These are phyloP conservation scores for Fraxinus dipetala DNA, from an alignment of 305 asterid species.

Conservation along the genomic window DNA sequence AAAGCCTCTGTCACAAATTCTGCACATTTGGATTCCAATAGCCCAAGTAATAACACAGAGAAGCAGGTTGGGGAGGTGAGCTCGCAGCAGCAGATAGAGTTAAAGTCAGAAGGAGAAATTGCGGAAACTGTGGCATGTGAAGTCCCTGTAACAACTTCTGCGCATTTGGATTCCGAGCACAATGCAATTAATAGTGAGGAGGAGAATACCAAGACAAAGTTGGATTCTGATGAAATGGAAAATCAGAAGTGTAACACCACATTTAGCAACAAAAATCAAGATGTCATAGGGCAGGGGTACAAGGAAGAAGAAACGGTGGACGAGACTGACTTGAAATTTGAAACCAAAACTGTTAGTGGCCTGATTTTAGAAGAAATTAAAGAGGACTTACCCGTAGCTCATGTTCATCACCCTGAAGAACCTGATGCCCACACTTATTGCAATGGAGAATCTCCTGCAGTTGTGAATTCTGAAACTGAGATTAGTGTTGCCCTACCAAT, in stretches of 20 bases:
- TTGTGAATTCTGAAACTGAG: conserved; percentile 23
- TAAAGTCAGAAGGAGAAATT: conserved; percentile 4
- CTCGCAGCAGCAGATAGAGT: conserved; percentile 23
- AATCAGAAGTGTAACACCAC: conserved; percentile 22
- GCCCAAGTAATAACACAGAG: background rate
- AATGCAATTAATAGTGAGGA: conserved; percentile 21
- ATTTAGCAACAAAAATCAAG: conserved; percentile 20
- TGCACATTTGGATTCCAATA: background rate
- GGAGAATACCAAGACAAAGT: conserved; percentile 23
- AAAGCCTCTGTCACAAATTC: background rate
- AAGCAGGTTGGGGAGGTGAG: conserved; percentile 21
- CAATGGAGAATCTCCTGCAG: conserved; percentile 26
- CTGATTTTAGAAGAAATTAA: conserved; percentile 23
- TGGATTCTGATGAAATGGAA: conserved; percentile 27
- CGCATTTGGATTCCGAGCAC: conserved; percentile 28
- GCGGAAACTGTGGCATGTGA: conserved; percentile 24
- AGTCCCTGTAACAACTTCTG: conserved; percentile 22
- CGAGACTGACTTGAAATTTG: conserved; percentile 22
- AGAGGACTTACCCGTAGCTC: conserved; percentile 26
- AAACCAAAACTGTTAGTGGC: conserved; percentile 18
- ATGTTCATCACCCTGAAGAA: conserved; percentile 31
- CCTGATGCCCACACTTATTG: conserved; percentile 21
- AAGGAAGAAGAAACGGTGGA: conserved; percentile 28
- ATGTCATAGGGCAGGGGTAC: conserved; percentile 24
- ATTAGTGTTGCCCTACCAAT: conserved; percentile 26